Percentiles rank a stretch among this genome's conserved stretches.
These are phyloP conservation scores for Cadophora luteo-olivacea DNA, from an alignment of 2,329 filamentous ascomycete species.

Conservation along the genomic window DNA sequence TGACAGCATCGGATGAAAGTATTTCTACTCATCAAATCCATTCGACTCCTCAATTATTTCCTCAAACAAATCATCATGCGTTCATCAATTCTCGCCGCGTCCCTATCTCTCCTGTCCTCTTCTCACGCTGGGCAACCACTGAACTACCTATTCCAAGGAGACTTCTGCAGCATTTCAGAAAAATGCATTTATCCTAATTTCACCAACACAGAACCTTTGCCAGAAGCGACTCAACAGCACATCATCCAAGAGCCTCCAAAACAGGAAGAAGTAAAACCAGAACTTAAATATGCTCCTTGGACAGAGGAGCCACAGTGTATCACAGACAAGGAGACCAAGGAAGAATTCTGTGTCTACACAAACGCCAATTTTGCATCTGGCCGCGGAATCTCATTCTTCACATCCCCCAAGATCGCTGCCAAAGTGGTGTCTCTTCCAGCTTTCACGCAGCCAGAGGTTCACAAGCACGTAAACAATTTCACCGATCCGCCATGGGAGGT, in stretches of 20 bases:
- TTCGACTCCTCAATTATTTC: background rate
- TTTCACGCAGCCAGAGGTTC: conserved; percentile 28
- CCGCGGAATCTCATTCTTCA: conserved; percentile 42
- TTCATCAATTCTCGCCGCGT: conserved; percentile 9
- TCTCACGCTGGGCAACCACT: conserved; percentile 17
- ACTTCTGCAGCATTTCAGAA: conserved; percentile 22
- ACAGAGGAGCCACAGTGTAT: conserved; percentile 35
- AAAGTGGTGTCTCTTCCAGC: conserved; percentile 34
- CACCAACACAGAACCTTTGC: background rate
- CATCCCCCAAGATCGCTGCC: conserved; percentile 34
- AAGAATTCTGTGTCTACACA: conserved; percentile 41
- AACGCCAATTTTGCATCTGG: conserved; percentile 37
- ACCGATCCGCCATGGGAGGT: conserved; percentile 38
- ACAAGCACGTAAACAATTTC: conserved; percentile 34
- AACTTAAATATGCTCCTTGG: conserved; percentile 30
- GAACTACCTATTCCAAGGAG: conserved; percentile 14
- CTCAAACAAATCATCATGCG: conserved; percentile 12
- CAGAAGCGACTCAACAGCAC: conserved; percentile 17
- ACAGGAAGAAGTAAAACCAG: background rate
- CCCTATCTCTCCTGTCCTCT: conserved; percentile 16
- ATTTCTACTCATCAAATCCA: conserved; percentile 7
- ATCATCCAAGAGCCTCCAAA: conserved; percentile 13
- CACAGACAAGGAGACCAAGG: conserved; percentile 25
- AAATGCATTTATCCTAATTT: conserved; percentile 12
- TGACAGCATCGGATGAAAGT: conserved; percentile 19